Evolutionary conservation across 1,139 yeast species (phyloP).

Genomic region (Magnusiomyces clavatus): DNA sequence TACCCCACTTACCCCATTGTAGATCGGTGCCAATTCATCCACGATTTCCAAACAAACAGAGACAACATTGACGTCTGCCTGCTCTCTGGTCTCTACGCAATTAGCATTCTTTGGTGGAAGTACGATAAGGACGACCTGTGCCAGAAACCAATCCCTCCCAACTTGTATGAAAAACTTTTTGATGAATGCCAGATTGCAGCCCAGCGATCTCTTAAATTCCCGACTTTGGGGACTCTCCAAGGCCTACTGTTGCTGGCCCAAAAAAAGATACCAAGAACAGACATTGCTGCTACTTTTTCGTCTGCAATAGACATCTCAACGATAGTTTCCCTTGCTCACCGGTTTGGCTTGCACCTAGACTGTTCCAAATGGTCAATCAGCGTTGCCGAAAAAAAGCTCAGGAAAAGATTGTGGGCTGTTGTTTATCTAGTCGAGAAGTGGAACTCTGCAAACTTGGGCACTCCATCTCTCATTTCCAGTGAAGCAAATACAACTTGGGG

Average conservation of each 20-base stretch:
- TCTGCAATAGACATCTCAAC: slow-evolving; percentile 28
- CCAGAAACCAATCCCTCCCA: slow-evolving; percentile 29
- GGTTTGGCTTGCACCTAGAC: slow-evolving; percentile 33
- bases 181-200: slow-evolving; percentile 28
- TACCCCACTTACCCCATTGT: slow-evolving; percentile 35
- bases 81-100: slow-evolving; percentile 30
- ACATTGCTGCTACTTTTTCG: slow-evolving; percentile 29
- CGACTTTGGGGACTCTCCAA: slow-evolving; percentile 40
- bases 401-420: slow-evolving; percentile 32
- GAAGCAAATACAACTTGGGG: slow-evolving; percentile 21
- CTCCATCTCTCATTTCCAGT: slow-evolving; percentile 26
- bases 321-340: slow-evolving; percentile 28
- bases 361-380: slow-evolving; percentile 31
- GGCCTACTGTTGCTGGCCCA: slow-evolving; percentile 34
- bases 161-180: slow-evolving; percentile 27
- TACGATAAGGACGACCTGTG: slow-evolving; percentile 30
- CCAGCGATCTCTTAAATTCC: slow-evolving; percentile 30
- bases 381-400: slow-evolving; percentile 25
- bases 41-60: slow-evolving; percentile 26
- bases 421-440: slow-evolving; percentile 33
- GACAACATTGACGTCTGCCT: slow-evolving; percentile 29
- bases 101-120: slow-evolving; percentile 35
- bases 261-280: slow-evolving; percentile 29
- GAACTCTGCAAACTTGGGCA: slow-evolving; percentile 30
- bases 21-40: slow-evolving; percentile 29